Percentiles rank a stretch among this genome's conserved stretches.
These are phyloP conservation scores for Wilcoxina mikolae DNA, from an alignment of 495 filamentous ascomycete genomes.

Conservation along the genomic window DNA sequence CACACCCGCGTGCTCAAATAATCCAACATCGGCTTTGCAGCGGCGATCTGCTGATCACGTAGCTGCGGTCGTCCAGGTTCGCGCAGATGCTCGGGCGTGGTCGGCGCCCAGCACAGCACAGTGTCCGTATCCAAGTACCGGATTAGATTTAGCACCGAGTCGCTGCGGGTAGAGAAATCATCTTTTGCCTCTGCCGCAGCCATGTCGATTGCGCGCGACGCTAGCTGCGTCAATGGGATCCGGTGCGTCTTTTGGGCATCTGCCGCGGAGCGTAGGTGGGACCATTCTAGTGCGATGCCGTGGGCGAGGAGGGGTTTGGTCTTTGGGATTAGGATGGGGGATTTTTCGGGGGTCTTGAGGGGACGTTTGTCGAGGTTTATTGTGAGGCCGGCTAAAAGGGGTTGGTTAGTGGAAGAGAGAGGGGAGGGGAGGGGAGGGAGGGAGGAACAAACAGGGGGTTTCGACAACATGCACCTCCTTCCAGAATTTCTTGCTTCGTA, in stretches of 20 bases:
- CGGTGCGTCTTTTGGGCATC: slow-evolving; percentile 67
- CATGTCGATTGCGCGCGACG: slow-evolving; percentile 68
- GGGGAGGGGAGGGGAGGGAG: neutral
- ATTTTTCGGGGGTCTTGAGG: slow-evolving; percentile 59
- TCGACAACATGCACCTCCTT: slow-evolving; percentile 56
- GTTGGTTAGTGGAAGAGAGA: neutral
- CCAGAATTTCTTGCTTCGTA: slow-evolving; percentile 56
- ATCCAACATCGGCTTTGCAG: slow-evolving; percentile 50
- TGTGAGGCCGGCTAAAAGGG: slow-evolving; percentile 43
- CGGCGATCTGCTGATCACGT: slow-evolving; percentile 53
- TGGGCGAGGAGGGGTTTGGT: slow-evolving; percentile 71
- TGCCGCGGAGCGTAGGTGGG: slow-evolving; percentile 58
- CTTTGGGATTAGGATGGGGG: slow-evolving; percentile 52
- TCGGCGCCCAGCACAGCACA: slow-evolving; percentile 80
- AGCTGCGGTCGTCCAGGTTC: slow-evolving; percentile 39
- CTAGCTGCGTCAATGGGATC: slow-evolving; percentile 77
- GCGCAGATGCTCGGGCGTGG: slow-evolving; percentile 33
- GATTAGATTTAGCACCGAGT: slow-evolving; percentile 53
- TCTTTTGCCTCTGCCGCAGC: slow-evolving; percentile 38
- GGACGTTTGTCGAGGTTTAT: slow-evolving; percentile 68
- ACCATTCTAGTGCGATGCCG: slow-evolving; percentile 85
- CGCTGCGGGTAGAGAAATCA: slow-evolving; percentile 34
- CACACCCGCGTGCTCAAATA: slow-evolving; percentile 62
- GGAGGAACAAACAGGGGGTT: neutral
- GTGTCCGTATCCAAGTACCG: slow-evolving; percentile 86